Evolutionary conservation across 2,329 filamentous ascomycete species (phyloP), one percentile per base, ranked within the genome.

Genomic region (Penicillium sp.): DNA sequence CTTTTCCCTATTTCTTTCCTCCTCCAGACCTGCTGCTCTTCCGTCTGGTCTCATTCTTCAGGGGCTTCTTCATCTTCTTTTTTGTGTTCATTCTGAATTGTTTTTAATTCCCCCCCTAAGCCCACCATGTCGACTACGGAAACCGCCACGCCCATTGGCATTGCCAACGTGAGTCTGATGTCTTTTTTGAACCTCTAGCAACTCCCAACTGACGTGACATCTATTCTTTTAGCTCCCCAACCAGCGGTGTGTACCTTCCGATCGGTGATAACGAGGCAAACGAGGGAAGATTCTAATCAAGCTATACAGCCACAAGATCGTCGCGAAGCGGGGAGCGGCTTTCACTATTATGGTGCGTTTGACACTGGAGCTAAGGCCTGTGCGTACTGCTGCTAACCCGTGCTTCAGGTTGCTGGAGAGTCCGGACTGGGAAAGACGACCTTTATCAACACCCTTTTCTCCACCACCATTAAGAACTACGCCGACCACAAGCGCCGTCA

Each of bases 381-480:
- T 10, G 31, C 27, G 21, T 41, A 29, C 38, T 40, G 29, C 48
- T 31, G 56, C 71, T 76, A 64, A 72, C 65, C 24, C 55, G 46
- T 36, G 27, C 40, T 43, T 45, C 70, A 96, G 92, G 92, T 97
- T 79, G 94, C 94, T 81, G 93, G 93, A 81, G 93, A 99, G 82
- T 97, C 94, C 66, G 93, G 93, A 73, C 81, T 97, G 67, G 94
- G 94, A 82, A 99, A 99, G 86, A 99, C 95, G 24, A 99, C 94
- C 70, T 99, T 99, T 81, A 97, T 99, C 87, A 99, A 99, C 87
- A 99, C 94, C 56, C 88, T 99, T 58, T 99, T 99, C 85, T 99
- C 94, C 60, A 99, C 95, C 65, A 99, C 94, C 69, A 99, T 99
- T 86, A 99, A 99, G 85, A 99, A 97, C 85, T 99, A 99, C 78